Base-by-base conservation (phyloP, 2,329 filamentous ascomycete species). In the Kalmusia sp. region DNA sequence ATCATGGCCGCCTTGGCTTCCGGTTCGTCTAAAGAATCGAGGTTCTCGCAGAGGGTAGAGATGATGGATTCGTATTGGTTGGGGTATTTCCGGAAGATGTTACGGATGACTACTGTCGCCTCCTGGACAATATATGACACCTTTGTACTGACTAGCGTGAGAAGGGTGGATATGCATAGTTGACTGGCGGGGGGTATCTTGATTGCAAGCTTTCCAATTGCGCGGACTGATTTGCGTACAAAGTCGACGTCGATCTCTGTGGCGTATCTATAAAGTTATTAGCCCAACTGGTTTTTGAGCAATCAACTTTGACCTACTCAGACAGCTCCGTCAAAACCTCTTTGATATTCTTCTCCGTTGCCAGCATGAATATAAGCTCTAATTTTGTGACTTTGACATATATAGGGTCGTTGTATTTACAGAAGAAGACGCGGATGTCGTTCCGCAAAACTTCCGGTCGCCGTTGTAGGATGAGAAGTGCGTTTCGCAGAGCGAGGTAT, bases 331-430 rank as follows among this genome's bases (percentile, higher is more conserved):
- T 96, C 61, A 99, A 77, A 1, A 99, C 95, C 70, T 98, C 92
- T 43, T 92, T 89, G 64, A 99, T 99, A 72, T 99, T 99, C 67
- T 88, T 90, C 76, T 97, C 92, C 28, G 87, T 96, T 6, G 95
- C 95, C 55, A 99, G 84, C 95, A 98, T 99, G 76, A 99, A 99
- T 62, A 99, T 98, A 64, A 99, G 84, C 77, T 99, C 95, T 44
- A 99, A 83, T 77, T 99, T 99, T 14, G 95, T 99, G 46, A 99
- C 95, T 76, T 99, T 99, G 78, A 99, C 95, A 73, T 98, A 99
- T 60, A 99, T 99, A 0, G 95, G 95, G 70, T 99, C 95, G 74
- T 99, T 99, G 78, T 99, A 99, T 82, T 99, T 99, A 86, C 95
- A 99, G 78, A 99, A 99, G 79, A 99, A 99, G 27, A 99, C 95